phyloP scores from a whole-genome alignment of 2,329 filamentous ascomycete species.

The Cryoendolithus antarcticus region DNA sequence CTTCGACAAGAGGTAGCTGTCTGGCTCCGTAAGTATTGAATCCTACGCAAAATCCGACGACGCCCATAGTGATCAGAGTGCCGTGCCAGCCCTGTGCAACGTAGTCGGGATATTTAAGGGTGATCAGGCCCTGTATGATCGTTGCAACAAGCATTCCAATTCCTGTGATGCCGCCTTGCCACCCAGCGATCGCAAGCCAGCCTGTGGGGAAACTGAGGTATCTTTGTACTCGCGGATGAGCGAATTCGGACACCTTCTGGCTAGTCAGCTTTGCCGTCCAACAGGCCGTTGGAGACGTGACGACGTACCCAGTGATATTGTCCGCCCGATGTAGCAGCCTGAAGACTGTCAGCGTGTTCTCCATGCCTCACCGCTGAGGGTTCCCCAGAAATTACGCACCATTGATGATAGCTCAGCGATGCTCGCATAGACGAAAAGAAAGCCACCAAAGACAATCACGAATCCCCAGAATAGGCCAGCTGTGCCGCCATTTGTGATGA shows the following conservation, averaged over 20 bases:
- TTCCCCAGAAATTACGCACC: not conserved
- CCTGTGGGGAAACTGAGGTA: conserved; percentile 9
- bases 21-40: conserved; percentile 35
- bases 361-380: not conserved
- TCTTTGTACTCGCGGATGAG: conserved; percentile 5
- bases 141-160: conserved; percentile 17
- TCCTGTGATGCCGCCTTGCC: conserved; percentile 7
- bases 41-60: conserved; percentile 24
- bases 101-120: conserved; percentile 18
- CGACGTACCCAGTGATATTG: conserved; percentile 3
- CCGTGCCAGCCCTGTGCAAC: conserved; percentile 30
- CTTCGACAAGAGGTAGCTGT: conserved; percentile 36
- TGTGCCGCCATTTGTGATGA: conserved; percentile 21
- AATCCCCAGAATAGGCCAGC: conserved; percentile 20
- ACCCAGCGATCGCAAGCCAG: conserved; percentile 8
- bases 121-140: conserved; percentile 20
- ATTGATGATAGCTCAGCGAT: conserved; percentile 25
- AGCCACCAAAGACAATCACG: conserved; percentile 17
- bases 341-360: conserved; percentile 6
- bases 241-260: conserved; percentile 14
- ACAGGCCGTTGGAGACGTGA: not conserved
- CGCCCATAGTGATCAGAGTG: conserved; percentile 36
- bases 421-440: conserved; percentile 15
- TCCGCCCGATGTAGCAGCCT: conserved; percentile 9
- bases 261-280: conserved; percentile 10